Evolutionary conservation across 129 eudicot genomes (phyloP), one percentile per base, ranked within the genome.

Genomic region (Artemisia annua): DNA sequence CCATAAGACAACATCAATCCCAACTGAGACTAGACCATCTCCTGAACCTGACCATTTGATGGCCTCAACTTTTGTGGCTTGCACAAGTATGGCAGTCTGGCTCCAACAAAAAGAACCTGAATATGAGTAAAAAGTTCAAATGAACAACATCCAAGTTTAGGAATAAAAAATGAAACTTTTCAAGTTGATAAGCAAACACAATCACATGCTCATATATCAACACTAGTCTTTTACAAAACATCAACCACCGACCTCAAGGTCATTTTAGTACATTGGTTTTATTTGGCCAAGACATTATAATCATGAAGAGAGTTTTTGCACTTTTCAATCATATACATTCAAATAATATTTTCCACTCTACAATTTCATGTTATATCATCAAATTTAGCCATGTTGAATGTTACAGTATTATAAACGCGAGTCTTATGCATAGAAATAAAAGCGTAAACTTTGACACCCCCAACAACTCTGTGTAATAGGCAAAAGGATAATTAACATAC

Each of bases 51-150:
- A 88, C 97, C 99, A 94, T 70, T 79, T 83, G 70, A 94, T 78
- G 69, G 88, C 82, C 65, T 90, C 87, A 48, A 88, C 80, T 60
- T 85, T 85, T 18, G 78, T 68, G 67, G 87, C 80, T 75, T 87
- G 97, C 77, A 76, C 80, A 50, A 94, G 97, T 62, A 72, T 69
- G 52, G 96, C 87, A 79, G 81, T 90, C 99, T 94, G 97, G 83
- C 97, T 90, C 99, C 99, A 94, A 94, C 85, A 88, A 90, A 86
- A 94, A 94, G 97, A 94, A 86, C 97, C 99, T 94, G 99, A 81
- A 85, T 90, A 87, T 90, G 86, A 90, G 98, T 87, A 79, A 90
- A 62, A 81, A 83, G 82, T 87, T 84, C 79, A 83, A 75, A 74
- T 81, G 80, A 62, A 81, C 81, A 74, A 73, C 53, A 70, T 79